Conservation (phyloP, 2,329 filamentous ascomycete genomes). For the Dactylellina drechsleri region DNA sequence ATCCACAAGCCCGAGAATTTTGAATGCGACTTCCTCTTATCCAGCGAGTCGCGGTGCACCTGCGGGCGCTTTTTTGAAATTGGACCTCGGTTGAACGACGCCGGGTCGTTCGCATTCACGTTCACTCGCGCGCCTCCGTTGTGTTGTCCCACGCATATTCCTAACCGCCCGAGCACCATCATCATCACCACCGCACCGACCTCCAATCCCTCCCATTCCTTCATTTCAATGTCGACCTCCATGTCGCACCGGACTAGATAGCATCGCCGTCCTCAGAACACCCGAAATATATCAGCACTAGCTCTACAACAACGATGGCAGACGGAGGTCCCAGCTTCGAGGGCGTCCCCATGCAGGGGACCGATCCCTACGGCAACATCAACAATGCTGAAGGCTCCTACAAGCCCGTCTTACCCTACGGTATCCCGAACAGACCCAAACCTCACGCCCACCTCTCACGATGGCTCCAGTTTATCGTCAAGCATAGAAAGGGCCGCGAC, state of each 20-base stretch:
- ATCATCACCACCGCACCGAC: slow-evolving; percentile 8
- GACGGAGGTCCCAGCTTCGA: slow-evolving; percentile 48
- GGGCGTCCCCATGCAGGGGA: slow-evolving; percentile 50
- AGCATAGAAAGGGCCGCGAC: slow-evolving; percentile 43
- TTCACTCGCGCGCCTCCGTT: slow-evolving; percentile 25
- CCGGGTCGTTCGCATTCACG: slow-evolving; percentile 26
- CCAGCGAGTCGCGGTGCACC: neutral
- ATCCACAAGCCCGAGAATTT: too few relatives aligned
- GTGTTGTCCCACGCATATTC: slow-evolving; percentile 50
- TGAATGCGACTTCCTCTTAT: too few relatives aligned
- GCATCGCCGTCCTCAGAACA: neutral
- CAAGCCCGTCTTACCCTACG: slow-evolving; percentile 27
- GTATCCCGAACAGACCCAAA: slow-evolving; percentile 19
- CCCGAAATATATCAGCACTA: neutral
- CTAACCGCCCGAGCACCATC: slow-evolving; percentile 16
- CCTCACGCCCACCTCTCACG: slow-evolving; percentile 12
- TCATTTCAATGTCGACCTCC: slow-evolving; percentile 14
- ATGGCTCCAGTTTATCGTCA: slow-evolving; percentile 48
- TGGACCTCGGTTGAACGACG: slow-evolving; percentile 50
- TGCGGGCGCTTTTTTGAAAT: neutral
- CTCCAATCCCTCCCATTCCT: neutral
- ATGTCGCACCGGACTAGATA: slow-evolving; percentile 27
- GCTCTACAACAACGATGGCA: slow-evolving; percentile 26
- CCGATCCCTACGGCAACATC: slow-evolving; percentile 47
- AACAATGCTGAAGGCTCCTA: slow-evolving; percentile 46